A percentile compares a stretch with the other conserved stretches of the same genome.
These are phyloP conservation scores for Fusarium pseudonygamai DNA, from an alignment of 2,329 filamentous ascomycete genomes.

Conservation along the genomic window DNA sequence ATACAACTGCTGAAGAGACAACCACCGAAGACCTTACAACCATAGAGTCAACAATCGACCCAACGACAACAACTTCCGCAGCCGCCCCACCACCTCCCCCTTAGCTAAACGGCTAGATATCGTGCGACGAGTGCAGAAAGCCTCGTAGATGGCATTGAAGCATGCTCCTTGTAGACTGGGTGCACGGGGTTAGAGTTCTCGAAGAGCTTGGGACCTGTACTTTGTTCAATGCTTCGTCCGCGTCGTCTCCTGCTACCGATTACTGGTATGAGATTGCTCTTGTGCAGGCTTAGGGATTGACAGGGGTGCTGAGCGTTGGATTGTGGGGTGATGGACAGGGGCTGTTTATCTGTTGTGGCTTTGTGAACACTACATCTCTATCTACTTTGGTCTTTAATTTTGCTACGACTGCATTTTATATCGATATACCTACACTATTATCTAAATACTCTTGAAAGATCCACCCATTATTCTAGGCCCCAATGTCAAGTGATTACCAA, in stretches of 20 bases:
- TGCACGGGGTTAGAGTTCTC: neutral
- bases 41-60: rapidly evolving
- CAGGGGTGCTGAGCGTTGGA: neutral
- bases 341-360: neutral
- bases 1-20: neutral
- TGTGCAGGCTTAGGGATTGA: neutral
- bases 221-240: neutral
- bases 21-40: neutral
- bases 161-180: neutral
- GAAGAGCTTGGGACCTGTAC: no score
- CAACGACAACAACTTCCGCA: neutral
- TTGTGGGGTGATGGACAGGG: neutral
- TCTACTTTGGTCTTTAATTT: neutral
- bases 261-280: neutral
- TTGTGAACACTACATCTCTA: neutral
- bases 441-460: rapidly evolving
- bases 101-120: no score
- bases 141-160: neutral
- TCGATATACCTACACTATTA: neutral
- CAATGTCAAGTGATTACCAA: neutral
- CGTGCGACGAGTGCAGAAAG: no score
- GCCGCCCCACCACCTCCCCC: neutral
- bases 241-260: no score
- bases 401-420: neutral
- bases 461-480: no score